Base-by-base conservation (phyloP, 2,329 filamentous ascomycete genomes). In the Erysiphe pulchra region DNA sequence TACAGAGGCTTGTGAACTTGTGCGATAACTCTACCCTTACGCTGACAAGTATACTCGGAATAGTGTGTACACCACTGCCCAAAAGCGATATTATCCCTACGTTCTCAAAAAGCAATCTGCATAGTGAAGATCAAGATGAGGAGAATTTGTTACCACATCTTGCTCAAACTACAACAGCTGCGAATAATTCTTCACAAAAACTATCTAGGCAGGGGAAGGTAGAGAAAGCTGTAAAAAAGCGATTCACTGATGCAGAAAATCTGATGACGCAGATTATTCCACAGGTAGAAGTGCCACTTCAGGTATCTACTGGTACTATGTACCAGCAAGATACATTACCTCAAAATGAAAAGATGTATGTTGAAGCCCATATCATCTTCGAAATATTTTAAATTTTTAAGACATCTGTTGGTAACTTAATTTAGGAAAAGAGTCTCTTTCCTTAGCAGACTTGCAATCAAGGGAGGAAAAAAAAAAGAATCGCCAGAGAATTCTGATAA, bases 391-490 rank as follows among this genome's bases (percentile, higher is more conserved):
- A 47, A 46, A 34, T 40, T 43, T 41, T 14, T 18, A 28, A 28
- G 4, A 24, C 16, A 11, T 37, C 7, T 17, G 17, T 37, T 17
- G 17, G 42, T 41, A 18, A 18, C 16, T 34, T 32, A 18, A 20
- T 46, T 47, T 55, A 92, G 80, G 61, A 94, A 93, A 64, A 79
- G 81, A 28, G 74, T 80, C 16, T 93, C 85, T 13, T 93, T 98
- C 58, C 71, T 98, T 28, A 92, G 84, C 60, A 80, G 85, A 46
- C 69, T 78, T 46, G 69, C 68, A 54, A 76, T 95, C 60, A 80
- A 82, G 33, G 70, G 71, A 50, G 70, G 69, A 49, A 85, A 84
- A 64, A 92, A 80, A 61, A 84, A 80, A 57, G 73, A 74, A 49
- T 52, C 56, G 14, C 36, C 51, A 39, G 64, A 69, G 28, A 68